phyloP scores from a whole-genome alignment of 805 yeast genomes.

The Wickerhamomyces mucosus region DNA sequence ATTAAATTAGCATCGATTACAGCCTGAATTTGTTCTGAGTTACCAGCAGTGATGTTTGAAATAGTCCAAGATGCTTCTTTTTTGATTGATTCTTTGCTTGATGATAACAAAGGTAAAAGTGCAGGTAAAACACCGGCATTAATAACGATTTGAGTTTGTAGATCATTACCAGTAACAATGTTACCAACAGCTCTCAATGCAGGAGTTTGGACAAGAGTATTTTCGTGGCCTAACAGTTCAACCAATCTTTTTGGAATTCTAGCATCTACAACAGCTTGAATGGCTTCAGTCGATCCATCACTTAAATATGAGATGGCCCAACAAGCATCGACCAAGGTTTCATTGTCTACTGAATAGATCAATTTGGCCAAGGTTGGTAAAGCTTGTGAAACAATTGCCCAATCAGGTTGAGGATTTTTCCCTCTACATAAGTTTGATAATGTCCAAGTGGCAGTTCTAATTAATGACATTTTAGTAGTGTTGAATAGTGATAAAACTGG shows the following conservation, averaged over 20 bases:
- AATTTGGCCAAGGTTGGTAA: conserved; percentile 87
- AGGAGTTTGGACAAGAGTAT: conserved; percentile 88
- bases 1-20: conserved; percentile 91
- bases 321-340: conserved; percentile 93
- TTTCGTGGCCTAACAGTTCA: conserved; percentile 76
- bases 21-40: conserved; percentile 89
- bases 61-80: conserved; percentile 99
- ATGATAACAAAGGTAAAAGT: conserved; percentile 65
- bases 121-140: conserved; percentile 89
- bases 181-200: conserved; percentile 97
- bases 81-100: conserved; percentile 84
- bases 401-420: conserved; percentile 91
- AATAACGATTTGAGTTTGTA: conserved; percentile 91
- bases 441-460: conserved; percentile 98
- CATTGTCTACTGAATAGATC: conserved; percentile 83
- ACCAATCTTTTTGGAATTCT: conserved; percentile 92
- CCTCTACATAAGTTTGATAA: conserved; percentile 95
- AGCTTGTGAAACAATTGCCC: conserved; percentile 80
- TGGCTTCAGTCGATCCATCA: conserved; percentile 88
- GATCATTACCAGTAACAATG: conserved; percentile 93
- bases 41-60: conserved; percentile 97
- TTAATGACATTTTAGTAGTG: conserved; percentile 76
- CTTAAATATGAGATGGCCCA: conserved; percentile 96
- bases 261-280: conserved; percentile 94
- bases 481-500: conserved; percentile 76